Percentiles rank a stretch among this genome's conserved stretches.
phyloP scores from a whole-genome alignment of 2,329 filamentous ascomycete species.

The Cladophialophora psammophila region DNA sequence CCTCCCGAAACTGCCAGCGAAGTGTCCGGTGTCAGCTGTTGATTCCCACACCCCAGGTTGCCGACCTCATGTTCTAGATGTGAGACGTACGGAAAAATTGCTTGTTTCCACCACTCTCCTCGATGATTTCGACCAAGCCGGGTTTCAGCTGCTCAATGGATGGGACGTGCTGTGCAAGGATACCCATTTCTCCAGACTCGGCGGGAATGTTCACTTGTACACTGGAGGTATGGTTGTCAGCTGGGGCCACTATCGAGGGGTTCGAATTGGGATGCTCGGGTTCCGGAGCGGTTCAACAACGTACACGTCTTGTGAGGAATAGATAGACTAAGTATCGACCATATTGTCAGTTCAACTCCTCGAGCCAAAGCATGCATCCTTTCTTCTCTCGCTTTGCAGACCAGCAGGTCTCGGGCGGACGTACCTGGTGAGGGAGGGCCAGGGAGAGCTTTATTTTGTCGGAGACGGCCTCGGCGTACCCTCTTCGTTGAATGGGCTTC shows the following conservation, averaged over 20 bases:
- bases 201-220: slow-evolving; percentile 99
- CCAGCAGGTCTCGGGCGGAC: slow-evolving; percentile 44
- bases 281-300: slow-evolving; percentile 45
- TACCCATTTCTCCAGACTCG: slow-evolving; percentile 98
- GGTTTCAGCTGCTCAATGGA: slow-evolving; percentile 99
- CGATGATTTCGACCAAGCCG: slow-evolving; percentile 91
- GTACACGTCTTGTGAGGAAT: slow-evolving; percentile 75
- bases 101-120: slow-evolving; percentile 88
- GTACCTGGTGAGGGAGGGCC: slow-evolving; percentile 97
- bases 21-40: background rate
- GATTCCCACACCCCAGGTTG: background rate
- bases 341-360: slow-evolving; percentile 3
- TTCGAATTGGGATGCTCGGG: slow-evolving; percentile 13
- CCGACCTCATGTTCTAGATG: background rate
- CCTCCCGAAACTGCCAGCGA: slow-evolving; percentile 82
- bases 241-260: slow-evolving; percentile 1
- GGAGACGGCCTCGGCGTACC: slow-evolving; percentile 85
- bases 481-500: slow-evolving; percentile 80
- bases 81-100: slow-evolving; percentile 91
- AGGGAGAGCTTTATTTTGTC: slow-evolving; percentile 99
- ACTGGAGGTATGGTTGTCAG: slow-evolving; percentile 53
- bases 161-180: slow-evolving; percentile 98
- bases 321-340: slow-evolving; percentile 64
- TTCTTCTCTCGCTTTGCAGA: slow-evolving; percentile 20
- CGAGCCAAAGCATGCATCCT: background rate